Evolutionary conservation across 345 rosid species (phyloP).

Genomic region (Sonneratia alba): DNA sequence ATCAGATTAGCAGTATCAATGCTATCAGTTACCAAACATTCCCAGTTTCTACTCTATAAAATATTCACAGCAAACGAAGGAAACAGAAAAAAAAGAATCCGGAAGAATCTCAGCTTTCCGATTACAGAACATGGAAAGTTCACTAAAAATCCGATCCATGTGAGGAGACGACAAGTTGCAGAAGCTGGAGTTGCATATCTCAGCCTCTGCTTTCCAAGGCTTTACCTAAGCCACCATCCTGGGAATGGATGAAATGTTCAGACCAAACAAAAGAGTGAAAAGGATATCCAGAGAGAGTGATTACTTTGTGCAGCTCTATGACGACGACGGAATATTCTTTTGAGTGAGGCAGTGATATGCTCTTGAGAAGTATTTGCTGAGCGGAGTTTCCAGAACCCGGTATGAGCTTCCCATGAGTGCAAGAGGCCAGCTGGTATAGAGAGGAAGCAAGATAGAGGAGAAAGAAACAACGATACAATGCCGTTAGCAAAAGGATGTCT

Average conservation of each 20-base stretch:
- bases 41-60: neutral
- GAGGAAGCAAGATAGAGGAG: neutral
- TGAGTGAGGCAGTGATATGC: neutral
- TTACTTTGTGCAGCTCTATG: conserved; percentile 13
- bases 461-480: neutral
- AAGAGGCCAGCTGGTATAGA: conserved; percentile 74
- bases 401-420: conserved; percentile 61
- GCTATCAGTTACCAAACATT: neutral
- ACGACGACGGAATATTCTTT: neutral
- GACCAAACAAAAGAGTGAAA: neutral
- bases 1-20: neutral
- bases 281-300: neutral
- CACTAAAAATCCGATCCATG: neutral
- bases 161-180: neutral
- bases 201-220: neutral
- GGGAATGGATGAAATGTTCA: neutral
- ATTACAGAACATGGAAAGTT: neutral
- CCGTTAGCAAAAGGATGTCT: too few species aligned
- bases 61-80: neutral
- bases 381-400: conserved; percentile 68
- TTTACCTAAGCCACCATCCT: neutral
- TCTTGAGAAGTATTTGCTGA: conserved; percentile 14
- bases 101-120: neutral
- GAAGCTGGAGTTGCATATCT: neutral
- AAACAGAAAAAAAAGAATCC: neutral